Evolutionary conservation across 2,329 filamentous ascomycete genomes (phyloP).

Genomic region (Pezicula carpinea): DNA sequence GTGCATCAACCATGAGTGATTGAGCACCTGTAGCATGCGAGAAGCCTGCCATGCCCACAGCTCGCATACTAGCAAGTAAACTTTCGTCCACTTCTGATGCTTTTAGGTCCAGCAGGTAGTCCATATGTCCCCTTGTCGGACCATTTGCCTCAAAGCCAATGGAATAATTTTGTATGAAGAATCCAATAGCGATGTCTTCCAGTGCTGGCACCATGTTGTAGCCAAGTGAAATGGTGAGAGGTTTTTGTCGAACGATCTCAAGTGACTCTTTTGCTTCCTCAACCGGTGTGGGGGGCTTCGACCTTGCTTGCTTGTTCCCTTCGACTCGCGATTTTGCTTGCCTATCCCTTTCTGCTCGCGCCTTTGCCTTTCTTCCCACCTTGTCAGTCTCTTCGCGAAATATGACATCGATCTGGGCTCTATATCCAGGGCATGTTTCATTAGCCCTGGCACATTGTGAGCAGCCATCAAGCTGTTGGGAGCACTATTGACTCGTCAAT

Average conservation of each 20-base stretch:
- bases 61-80: constrained; percentile 45
- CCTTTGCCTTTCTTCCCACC: constrained; percentile 43
- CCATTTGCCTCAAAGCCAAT: constrained; percentile 32
- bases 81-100: constrained; percentile 35
- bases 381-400: constrained; percentile 53
- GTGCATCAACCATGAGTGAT: constrained; percentile 42
- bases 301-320: constrained; percentile 7
- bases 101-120: constrained; percentile 48
- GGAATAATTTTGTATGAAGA: constrained; percentile 23
- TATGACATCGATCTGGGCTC: constrained; percentile 51
- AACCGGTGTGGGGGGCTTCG: background rate
- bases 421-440: constrained; percentile 49
- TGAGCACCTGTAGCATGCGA: constrained; percentile 33
- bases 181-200: constrained; percentile 21
- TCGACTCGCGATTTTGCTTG: constrained; percentile 25
- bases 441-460: constrained; percentile 51
- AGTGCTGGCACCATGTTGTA: constrained; percentile 26
- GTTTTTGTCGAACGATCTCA: constrained; percentile 25
- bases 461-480: constrained; percentile 46
- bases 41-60: constrained; percentile 49
- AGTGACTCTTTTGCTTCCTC: constrained; percentile 4
- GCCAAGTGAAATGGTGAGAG: constrained; percentile 27
- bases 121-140: constrained; percentile 45
- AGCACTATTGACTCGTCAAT: constrained; percentile 38
- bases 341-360: constrained; percentile 24